Conservation (phyloP, 2,329 filamentous ascomycete genomes). For the Teratosphaeria destructans region DNA sequence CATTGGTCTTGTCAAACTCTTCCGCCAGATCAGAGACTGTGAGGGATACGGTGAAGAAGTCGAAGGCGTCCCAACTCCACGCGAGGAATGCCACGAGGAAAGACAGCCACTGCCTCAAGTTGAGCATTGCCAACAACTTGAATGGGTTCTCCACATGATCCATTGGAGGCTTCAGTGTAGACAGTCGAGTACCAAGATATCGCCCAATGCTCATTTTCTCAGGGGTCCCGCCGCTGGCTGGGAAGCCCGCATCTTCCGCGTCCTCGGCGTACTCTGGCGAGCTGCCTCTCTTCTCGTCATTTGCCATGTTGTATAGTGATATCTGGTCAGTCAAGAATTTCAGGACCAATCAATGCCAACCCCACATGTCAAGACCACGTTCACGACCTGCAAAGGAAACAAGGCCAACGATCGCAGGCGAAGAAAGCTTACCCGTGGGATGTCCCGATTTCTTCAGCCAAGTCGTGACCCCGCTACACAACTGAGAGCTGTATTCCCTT, state of each 20-base stretch:
- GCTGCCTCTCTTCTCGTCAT: constrained; percentile 7
- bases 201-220: constrained; percentile 30
- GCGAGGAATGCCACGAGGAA: constrained; percentile 39
- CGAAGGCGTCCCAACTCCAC: constrained; percentile 48
- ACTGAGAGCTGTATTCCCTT: not conserved
- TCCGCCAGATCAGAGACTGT: constrained; percentile 44
- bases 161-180: constrained; percentile 47
- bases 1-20: constrained; percentile 43
- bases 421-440: no score
- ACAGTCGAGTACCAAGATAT: constrained; percentile 45
- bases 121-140: constrained; percentile 40
- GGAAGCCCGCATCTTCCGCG: constrained; percentile 8
- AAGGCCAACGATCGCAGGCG: no score
- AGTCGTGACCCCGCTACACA: not conserved
- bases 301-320: constrained; percentile 4
- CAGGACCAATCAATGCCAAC: not conserved
- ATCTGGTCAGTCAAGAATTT: not conserved
- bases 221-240: constrained; percentile 10
- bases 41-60: constrained; percentile 53
- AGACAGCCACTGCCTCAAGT: constrained; percentile 48
- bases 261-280: constrained; percentile 4
- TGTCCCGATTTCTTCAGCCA: no score
- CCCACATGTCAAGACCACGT: not conserved
- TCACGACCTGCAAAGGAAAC: no score
- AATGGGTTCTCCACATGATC: constrained; percentile 45